phyloP scores from a whole-genome alignment of 2,329 filamentous ascomycete genomes.

The Epichloe gansuensis region DNA sequence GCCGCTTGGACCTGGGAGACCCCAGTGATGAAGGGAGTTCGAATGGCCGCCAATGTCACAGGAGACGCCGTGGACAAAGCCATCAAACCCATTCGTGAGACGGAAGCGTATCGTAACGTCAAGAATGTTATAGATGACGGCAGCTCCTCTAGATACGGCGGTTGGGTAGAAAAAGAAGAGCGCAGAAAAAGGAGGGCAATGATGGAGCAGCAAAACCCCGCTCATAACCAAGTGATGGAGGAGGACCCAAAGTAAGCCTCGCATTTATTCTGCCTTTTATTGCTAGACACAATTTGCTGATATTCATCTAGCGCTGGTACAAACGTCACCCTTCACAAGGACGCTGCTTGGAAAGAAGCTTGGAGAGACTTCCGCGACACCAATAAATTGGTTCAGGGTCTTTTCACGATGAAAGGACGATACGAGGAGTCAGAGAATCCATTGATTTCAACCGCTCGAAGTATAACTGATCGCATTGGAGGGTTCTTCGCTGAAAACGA shows the following conservation, averaged over 20 bases:
- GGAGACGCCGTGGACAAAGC: constrained; percentile 83
- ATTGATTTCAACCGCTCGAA: constrained; percentile 80
- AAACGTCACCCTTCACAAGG: constrained; percentile 91
- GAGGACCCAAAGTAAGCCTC: constrained; percentile 77
- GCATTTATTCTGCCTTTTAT: background rate
- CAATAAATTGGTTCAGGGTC: constrained; percentile 74
- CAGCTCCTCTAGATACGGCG: constrained; percentile 88
- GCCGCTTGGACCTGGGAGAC: constrained; percentile 98
- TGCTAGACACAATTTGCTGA: background rate
- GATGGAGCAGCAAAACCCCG: constrained; percentile 49
- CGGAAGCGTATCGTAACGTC: constrained; percentile 87
- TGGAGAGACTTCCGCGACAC: constrained; percentile 92
- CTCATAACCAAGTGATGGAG: constrained; percentile 48
- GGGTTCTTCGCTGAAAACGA: constrained; percentile 99
- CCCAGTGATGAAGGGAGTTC: constrained; percentile 77
- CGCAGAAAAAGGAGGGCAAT: constrained; percentile 66
- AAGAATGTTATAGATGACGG: constrained; percentile 96
- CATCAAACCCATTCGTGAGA: constrained; percentile 88
- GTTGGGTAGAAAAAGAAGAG: constrained; percentile 95
- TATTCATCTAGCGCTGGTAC: constrained; percentile 62
- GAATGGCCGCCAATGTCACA: constrained; percentile 75
- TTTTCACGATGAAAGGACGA: constrained; percentile 74
- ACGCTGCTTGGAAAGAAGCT: constrained; percentile 95
- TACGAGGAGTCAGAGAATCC: constrained; percentile 98
- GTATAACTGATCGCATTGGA: constrained; percentile 83